A percentile compares a stretch with the other conserved stretches of the same genome.
These are phyloP conservation scores for Taxawa tesnikishii DNA, from an alignment of 2,329 filamentous ascomycete species.

Conservation along the genomic window DNA sequence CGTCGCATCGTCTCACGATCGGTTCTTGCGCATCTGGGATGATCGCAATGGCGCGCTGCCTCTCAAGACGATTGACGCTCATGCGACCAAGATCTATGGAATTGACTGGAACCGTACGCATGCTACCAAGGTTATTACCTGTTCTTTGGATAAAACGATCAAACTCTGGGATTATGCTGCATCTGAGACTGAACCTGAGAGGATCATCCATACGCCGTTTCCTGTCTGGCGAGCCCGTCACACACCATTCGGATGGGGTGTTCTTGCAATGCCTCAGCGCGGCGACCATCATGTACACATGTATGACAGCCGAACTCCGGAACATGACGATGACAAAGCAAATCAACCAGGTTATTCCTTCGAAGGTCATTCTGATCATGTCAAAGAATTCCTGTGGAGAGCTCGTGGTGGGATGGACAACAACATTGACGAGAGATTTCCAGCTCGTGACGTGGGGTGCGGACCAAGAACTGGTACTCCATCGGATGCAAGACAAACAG, in stretches of 20 bases:
- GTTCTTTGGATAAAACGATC: constrained; percentile 82
- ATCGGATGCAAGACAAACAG: constrained; percentile 54
- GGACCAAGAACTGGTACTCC: constrained; percentile 69
- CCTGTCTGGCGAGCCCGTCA: constrained; percentile 87
- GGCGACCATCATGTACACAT: constrained; percentile 75
- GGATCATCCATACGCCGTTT: constrained; percentile 69
- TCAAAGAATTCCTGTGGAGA: constrained; percentile 88
- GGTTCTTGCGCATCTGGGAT: constrained; percentile 82
- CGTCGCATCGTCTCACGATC: constrained; percentile 81
- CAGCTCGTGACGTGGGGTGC: constrained; percentile 89
- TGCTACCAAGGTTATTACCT: constrained; percentile 64
- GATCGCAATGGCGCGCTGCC: constrained; percentile 66
- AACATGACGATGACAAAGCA: constrained; percentile 34
- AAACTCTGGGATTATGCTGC: constrained; percentile 79
- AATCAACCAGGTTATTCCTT: constrained; percentile 40
- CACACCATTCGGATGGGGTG: constrained; percentile 75
- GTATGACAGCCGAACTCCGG: constrained; percentile 49
- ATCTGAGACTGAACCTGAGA: constrained; percentile 53
- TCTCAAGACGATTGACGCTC: constrained; percentile 72
- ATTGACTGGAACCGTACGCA: constrained; percentile 84
- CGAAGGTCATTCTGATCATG: constrained; percentile 47
- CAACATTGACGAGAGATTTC: constrained; percentile 74
- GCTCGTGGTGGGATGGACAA: constrained; percentile 55
- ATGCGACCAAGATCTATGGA: constrained; percentile 88
- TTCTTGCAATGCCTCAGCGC: constrained; percentile 85